Evolutionary conservation across 768 basidiomycete species (phyloP).

Genomic region (Rubroboletus satanas): DNA sequence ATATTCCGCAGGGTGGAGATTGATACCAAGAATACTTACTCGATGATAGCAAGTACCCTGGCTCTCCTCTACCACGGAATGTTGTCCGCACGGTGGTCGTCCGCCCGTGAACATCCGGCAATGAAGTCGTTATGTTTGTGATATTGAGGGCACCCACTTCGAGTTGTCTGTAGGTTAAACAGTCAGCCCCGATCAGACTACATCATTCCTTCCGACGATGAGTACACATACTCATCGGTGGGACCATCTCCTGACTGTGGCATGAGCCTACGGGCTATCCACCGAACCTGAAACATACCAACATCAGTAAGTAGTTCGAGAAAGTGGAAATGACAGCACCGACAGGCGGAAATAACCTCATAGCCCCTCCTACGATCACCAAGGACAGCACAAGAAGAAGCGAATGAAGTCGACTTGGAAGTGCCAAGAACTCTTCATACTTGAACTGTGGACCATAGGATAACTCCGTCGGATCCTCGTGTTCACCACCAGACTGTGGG

Average conservation of each 20-base stretch:
- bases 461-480: slow-evolving; percentile 15
- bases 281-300: slow-evolving; percentile 39
- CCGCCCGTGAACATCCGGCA: slow-evolving; percentile 37
- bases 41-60: slow-evolving; percentile 50
- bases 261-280: slow-evolving; percentile 48
- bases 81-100: slow-evolving; percentile 52
- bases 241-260: slow-evolving; percentile 61
- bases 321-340: slow-evolving; percentile 11
- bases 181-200: slow-evolving; percentile 1
- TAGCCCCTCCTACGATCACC: slow-evolving; percentile 15
- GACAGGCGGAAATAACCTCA: slow-evolving; percentile 38
- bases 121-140: slow-evolving; percentile 68
- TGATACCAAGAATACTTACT: neutral
- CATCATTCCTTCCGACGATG: neutral
- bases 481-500: slow-evolving; percentile 15
- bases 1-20: neutral
- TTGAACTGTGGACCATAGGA: slow-evolving; percentile 68
- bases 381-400: slow-evolving; percentile 37
- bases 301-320: neutral
- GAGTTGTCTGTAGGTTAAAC: slow-evolving; percentile 40
- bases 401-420: slow-evolving; percentile 38
- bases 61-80: slow-evolving; percentile 69
- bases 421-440: slow-evolving; percentile 68
- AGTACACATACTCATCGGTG: slow-evolving; percentile 48
- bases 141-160: slow-evolving; percentile 57